These are phyloP conservation scores for Hysterangium stoloniferum DNA, from an alignment of 768 basidiomycete genomes.

Conservation along the genomic window DNA sequence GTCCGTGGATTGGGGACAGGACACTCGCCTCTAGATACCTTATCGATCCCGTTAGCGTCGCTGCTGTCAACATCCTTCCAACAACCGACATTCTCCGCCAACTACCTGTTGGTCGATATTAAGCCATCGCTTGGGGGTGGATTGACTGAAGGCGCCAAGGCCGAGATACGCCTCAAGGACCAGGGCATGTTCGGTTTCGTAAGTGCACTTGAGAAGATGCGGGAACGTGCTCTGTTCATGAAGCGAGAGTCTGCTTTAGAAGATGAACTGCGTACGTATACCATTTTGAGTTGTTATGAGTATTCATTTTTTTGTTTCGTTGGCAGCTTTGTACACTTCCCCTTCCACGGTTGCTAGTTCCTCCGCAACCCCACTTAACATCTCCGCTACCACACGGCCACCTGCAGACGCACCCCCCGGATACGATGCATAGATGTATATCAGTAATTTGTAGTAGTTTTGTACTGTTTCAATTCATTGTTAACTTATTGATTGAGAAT, in stretches of 20 bases:
- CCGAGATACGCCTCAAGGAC: constrained; percentile 62
- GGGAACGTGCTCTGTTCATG: constrained; percentile 72
- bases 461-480: no score
- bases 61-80: constrained; percentile 66
- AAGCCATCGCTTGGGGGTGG: constrained; percentile 63
- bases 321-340: constrained; percentile 2
- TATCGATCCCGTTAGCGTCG: constrained; percentile 51
- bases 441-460: no score
- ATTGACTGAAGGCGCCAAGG: constrained; percentile 52
- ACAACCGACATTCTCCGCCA: constrained; percentile 65
- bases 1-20: constrained; percentile 18
- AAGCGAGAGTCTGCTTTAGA: constrained; percentile 49
- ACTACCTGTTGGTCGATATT: constrained; percentile 60
- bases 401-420: constrained; percentile 47
- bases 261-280: constrained; percentile 52
- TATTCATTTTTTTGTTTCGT: not conserved
- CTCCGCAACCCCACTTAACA: constrained; percentile 28
- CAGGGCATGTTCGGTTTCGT: constrained; percentile 69
- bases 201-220: constrained; percentile 63
- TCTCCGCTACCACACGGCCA: not conserved
- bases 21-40: constrained; percentile 30
- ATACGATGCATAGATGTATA: constrained; percentile 39
- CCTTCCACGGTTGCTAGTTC: constrained; percentile 26
- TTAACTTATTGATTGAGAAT: no score
- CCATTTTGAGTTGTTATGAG: not conserved